A percentile compares a stretch with the other conserved stretches of the same genome.
These are phyloP conservation scores for Polyporus tsugae DNA, from an alignment of 1,284 basidiomycete genomes.

Conservation along the genomic window DNA sequence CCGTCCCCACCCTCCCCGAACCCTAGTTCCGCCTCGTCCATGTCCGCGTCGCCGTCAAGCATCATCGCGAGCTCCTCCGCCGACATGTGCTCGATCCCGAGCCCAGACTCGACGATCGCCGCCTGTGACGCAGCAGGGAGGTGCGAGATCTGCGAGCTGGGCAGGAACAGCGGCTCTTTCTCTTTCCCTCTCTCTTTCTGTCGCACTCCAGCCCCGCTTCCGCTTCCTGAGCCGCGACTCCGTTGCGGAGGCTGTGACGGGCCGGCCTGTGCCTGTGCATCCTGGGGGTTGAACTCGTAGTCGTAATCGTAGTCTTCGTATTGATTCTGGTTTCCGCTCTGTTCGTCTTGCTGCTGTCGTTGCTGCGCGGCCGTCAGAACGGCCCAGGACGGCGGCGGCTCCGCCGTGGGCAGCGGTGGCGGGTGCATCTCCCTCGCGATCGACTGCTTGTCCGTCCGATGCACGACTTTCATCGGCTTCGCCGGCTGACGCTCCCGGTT, in stretches of 20 bases:
- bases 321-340: background rate
- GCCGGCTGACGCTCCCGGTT: slow-evolving; percentile 21
- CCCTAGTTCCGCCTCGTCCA: background rate
- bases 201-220: background rate
- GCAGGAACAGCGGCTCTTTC: slow-evolving; percentile 66
- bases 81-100: slow-evolving; percentile 72
- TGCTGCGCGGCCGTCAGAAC: slow-evolving; percentile 29
- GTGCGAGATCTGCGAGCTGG: slow-evolving; percentile 65
- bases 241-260: slow-evolving; percentile 24
- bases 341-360: slow-evolving; percentile 5
- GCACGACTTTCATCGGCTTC: slow-evolving; percentile 63
- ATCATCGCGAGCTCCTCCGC: slow-evolving; percentile 67
- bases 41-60: slow-evolving; percentile 64
- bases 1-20: slow-evolving; percentile 25
- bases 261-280: slow-evolving; percentile 13
- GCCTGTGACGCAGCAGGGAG: slow-evolving; percentile 50
- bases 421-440: slow-evolving; percentile 34
- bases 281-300: background rate
- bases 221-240: background rate
- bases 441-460: slow-evolving; percentile 50
- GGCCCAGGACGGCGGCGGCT: slow-evolving; percentile 30
- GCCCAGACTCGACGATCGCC: slow-evolving; percentile 61
- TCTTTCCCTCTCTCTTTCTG: background rate
- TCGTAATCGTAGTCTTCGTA: slow-evolving; percentile 10
- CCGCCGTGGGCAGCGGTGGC: slow-evolving; percentile 9